Evolutionary conservation across 305 asterid genomes (phyloP), one percentile per base, ranked within the genome.

Genomic region (Ilex paraguariensis): DNA sequence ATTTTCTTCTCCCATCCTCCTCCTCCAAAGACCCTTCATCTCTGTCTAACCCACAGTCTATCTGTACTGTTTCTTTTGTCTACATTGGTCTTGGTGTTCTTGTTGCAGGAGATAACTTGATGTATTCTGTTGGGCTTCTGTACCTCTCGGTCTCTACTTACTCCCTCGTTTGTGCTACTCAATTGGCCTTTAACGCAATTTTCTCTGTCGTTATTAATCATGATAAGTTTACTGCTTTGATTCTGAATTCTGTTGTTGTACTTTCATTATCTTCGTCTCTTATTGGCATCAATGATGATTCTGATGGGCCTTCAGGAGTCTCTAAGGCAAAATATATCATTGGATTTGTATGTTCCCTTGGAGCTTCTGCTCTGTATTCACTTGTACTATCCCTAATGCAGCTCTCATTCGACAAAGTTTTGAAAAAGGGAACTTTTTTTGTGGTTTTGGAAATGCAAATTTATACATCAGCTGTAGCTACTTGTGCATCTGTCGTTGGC

Each of bases 131-230:
- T 16, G 95, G 88, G 50, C 86, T 93, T 16, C 61, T 84, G 51
- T 87, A 87, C 81, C 85, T 93, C 51, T 93, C 99, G 2, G 97
- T 96, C 57, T 93, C 99, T 0, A 93, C 99, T 11, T 93, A 90
- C 71, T 87, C 96, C 58, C 94, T 93, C 75, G 75, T 90, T 31
- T 93, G 97, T 48, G 96, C 99, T 31, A 82, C 92, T 1, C 99
- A 93, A 56, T 63, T 90, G 67, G 94, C 88, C 50, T 93, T 85
- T 57, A 90, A 84, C 63, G 95, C 97, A 0, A 46, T 93, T 50
- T 80, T 86, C 70, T 81, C 95, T 2, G 86, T 61, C 71, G 83
- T 93, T 83, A 81, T 93, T 73, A 93, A 93, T 65, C 62, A 51
- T 13, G 96, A 93, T 30, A 86, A 81, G 68, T 83, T 90, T 60